Evolutionary conservation across 495 filamentous ascomycete species (phyloP).

Genomic region (Hyaloscypha bicolor): DNA sequence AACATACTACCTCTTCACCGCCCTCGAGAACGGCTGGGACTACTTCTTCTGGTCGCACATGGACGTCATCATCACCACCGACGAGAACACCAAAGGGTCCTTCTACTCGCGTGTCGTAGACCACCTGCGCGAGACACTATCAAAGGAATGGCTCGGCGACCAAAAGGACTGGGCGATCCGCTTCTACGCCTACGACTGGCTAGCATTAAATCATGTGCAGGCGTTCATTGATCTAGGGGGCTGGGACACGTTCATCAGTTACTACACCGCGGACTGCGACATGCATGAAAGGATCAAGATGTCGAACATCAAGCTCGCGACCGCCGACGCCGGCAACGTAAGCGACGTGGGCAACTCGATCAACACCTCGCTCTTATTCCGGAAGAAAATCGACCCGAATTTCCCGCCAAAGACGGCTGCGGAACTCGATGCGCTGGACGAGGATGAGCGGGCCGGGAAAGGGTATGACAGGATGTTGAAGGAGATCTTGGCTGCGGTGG

Average conservation of each 20-base stretch:
- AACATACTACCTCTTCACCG: slow-evolving; percentile 56
- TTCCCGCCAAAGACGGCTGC: slow-evolving; percentile 9
- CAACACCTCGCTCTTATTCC: slow-evolving; percentile 46
- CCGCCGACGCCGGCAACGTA: slow-evolving; percentile 44
- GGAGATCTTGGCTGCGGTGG: slow-evolving; percentile 8
- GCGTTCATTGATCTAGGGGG: slow-evolving; percentile 54
- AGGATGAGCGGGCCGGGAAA: neutral
- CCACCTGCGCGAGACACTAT: slow-evolving; percentile 36
- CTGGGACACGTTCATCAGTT: slow-evolving; percentile 60
- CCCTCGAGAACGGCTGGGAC: slow-evolving; percentile 49
- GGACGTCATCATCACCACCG: slow-evolving; percentile 56
- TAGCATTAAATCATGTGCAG: slow-evolving; percentile 56
- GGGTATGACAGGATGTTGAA: neutral
- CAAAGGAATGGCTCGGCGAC: neutral
- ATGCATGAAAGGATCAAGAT: slow-evolving; percentile 55
- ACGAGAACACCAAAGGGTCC: slow-evolving; percentile 47
- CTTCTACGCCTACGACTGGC: slow-evolving; percentile 59
- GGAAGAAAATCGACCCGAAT: slow-evolving; percentile 35
- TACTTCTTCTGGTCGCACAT: slow-evolving; percentile 60
- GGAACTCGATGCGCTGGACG: neutral
- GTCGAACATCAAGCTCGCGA: slow-evolving; percentile 39
- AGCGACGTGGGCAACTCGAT: slow-evolving; percentile 50
- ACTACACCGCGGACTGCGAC: slow-evolving; percentile 62
- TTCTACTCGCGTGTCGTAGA: slow-evolving; percentile 52
- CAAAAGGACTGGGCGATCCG: slow-evolving; percentile 45